Conservation (phyloP, 257 asterid genomes). For the Hygrophila difformis region DNA sequence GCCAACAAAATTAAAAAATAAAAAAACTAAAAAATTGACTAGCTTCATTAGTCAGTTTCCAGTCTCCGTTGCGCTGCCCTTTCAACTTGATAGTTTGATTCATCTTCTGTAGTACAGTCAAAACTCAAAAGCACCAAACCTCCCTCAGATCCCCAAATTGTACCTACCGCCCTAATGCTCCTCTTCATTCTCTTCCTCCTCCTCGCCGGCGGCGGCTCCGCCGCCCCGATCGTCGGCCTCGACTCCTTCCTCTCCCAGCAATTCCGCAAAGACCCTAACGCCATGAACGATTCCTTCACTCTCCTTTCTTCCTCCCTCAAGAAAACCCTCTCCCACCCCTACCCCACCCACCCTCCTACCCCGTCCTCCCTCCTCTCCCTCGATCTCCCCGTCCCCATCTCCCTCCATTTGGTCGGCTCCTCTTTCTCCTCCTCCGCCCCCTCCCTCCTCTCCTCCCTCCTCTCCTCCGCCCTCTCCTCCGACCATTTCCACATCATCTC, state of each 20-base stretch:
- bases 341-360: constrained; percentile 29
- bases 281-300: constrained; percentile 46
- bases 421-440: constrained; percentile 61
- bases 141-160: constrained; percentile 11
- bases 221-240: constrained; percentile 53
- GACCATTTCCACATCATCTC: constrained; percentile 87
- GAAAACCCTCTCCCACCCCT: constrained; percentile 38
- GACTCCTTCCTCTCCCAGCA: constrained; percentile 69
- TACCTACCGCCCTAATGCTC: constrained; percentile 28
- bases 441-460: constrained; percentile 49
- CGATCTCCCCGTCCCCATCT: constrained; percentile 53
- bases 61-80: too few relatives aligned
- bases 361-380: constrained; percentile 54
- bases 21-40: too few relatives aligned
- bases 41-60: too few relatives aligned
- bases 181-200: constrained; percentile 26
- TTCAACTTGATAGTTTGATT: too few relatives aligned
- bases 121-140: too few relatives aligned
- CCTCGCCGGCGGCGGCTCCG: constrained; percentile 21
- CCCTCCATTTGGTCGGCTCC: constrained; percentile 70
- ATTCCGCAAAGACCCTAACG: constrained; percentile 54
- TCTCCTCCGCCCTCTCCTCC: constrained; percentile 64
- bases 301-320: constrained; percentile 52
- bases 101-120: too few relatives aligned
- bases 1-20: too few relatives aligned